Evolutionary conservation across 257 asterid species (phyloP), one percentile per base, ranked within the genome.

Genomic region (Solanum boliviense): DNA sequence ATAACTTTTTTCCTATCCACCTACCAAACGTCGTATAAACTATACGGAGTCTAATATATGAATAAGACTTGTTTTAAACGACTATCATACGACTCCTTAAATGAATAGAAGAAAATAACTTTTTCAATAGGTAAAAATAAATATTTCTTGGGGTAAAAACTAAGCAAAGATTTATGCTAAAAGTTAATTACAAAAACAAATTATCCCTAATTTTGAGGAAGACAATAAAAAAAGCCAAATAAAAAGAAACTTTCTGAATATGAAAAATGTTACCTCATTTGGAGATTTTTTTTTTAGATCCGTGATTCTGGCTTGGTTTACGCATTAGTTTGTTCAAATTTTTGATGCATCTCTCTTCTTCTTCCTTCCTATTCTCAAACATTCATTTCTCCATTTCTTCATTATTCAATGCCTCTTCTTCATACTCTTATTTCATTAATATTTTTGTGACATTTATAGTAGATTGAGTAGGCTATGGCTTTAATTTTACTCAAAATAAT

Each of bases 261-360:
- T 29, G 29, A 10, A 16, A 48, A 82, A 48, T 48, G 18, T 82
- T 48, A 44, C 67, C 85, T 44, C 27, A 74, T 56, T 8, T 62
- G 39, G n/a, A 23, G 70, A 35, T 39, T 3, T 29, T 20, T 35
- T 23, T 23, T 27, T n/a, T 27, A 88, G 89, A 89, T 89, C 89
- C 87, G 87, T 58, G 86, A 89, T 86, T 1, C 31, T 72, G 68
- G 41, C 85, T 5, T 81, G 23, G 18, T 4, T 81, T n/a, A 71
- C 32, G 62, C 73, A 78, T 32, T 68, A 38, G 35, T 52, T 89
- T 88, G 88, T 70, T 88, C 74, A 52, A 18, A 18, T 71, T 89
- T 87, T 84, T 58, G 58, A 56, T 65, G 13, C 36, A 9, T 83
- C 9, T 32, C 21, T 65, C 75, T 56, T 16, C 86, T 32, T 25